Conservation (phyloP, 2,329 filamentous ascomycete genomes). For the Nigrospora osmanthi region DNA sequence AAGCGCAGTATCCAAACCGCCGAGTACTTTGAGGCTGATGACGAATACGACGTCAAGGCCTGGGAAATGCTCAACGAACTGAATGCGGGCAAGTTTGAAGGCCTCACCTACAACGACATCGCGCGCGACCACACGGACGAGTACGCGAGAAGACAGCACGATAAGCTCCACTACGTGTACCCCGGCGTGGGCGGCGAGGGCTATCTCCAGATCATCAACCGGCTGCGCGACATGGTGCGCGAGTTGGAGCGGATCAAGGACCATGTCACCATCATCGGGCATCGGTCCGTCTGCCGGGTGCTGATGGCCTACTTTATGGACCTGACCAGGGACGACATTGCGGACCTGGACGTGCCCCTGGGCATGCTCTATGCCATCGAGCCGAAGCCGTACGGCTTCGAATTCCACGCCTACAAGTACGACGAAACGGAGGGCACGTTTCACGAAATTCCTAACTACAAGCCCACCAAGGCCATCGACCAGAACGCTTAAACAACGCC, state of each 20-base stretch:
- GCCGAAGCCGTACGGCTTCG: slow-evolving; percentile 94
- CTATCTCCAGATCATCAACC: slow-evolving; percentile 94
- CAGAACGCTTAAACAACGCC: slow-evolving; percentile 18
- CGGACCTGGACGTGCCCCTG: slow-evolving; percentile 86
- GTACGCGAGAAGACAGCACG: slow-evolving; percentile 67
- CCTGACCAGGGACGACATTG: slow-evolving; percentile 81
- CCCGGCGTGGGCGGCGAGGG: slow-evolving; percentile 93
- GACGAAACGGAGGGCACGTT: slow-evolving; percentile 74
- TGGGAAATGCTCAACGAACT: slow-evolving; percentile 98
- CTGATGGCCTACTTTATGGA: slow-evolving; percentile 96
- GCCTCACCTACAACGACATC: slow-evolving; percentile 91
- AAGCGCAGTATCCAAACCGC: slow-evolving; percentile 82
- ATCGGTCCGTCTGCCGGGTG: slow-evolving; percentile 86
- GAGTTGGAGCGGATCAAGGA: slow-evolving; percentile 97
- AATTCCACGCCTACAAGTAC: slow-evolving; percentile 93
- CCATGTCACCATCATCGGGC: slow-evolving; percentile 85
- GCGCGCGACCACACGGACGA: slow-evolving; percentile 71
- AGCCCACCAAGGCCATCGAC: slow-evolving; percentile 53
- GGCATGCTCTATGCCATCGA: slow-evolving; percentile 93
- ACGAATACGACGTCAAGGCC: slow-evolving; percentile 93
- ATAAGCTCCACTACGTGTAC: slow-evolving; percentile 96
- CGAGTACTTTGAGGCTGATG: slow-evolving; percentile 80
- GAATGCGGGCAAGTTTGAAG: slow-evolving; percentile 87
- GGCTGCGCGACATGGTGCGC: slow-evolving; percentile 88
- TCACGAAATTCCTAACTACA: slow-evolving; percentile 77